Percentiles rank a stretch among this genome's conserved stretches.
Conservation (phyloP, 1,139 yeast species). For the Suhomyces terraborum region DNA sequence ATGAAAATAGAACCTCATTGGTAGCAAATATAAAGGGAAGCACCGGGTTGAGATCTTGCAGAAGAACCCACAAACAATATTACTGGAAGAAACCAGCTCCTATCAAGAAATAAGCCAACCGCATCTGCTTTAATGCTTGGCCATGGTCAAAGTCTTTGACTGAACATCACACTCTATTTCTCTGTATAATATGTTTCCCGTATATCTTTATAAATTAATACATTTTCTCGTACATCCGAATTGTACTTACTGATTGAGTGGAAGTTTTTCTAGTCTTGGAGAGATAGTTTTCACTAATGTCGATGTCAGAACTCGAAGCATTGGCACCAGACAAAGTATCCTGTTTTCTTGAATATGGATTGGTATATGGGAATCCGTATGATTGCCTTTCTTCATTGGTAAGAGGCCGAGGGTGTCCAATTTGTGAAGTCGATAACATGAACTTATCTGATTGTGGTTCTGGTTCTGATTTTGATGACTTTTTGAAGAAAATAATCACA, state of each 20-base stretch:
- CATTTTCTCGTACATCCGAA: conserved; percentile 1
- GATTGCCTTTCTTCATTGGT: conserved; percentile 27
- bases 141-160: too few species aligned
- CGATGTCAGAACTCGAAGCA: not conserved
- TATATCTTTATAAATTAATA: not conserved
- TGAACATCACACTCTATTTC: too few species aligned
- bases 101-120: conserved; percentile 33
- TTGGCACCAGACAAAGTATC: not conserved
- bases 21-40: conserved; percentile 81
- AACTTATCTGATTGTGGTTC: conserved; percentile 4
- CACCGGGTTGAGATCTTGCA: conserved; percentile 79
- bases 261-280: conserved; percentile 3
- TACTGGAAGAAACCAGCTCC: conserved; percentile 79
- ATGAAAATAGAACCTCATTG: conserved; percentile 63
- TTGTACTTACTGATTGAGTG: conserved; percentile 8
- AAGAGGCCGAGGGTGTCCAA: conserved; percentile 37
- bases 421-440: conserved; percentile 12
- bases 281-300: not conserved
- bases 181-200: conserved; percentile 12
- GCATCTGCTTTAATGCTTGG: not conserved
- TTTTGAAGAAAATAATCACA: conserved; percentile 17
- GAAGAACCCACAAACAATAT: conserved; percentile 92
- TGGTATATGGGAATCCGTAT: conserved; percentile 36
- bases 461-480: not conserved
- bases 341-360: conserved; percentile 16